Conservation (phyloP, 2,329 filamentous ascomycete genomes). For the Penicillium glabrum region DNA sequence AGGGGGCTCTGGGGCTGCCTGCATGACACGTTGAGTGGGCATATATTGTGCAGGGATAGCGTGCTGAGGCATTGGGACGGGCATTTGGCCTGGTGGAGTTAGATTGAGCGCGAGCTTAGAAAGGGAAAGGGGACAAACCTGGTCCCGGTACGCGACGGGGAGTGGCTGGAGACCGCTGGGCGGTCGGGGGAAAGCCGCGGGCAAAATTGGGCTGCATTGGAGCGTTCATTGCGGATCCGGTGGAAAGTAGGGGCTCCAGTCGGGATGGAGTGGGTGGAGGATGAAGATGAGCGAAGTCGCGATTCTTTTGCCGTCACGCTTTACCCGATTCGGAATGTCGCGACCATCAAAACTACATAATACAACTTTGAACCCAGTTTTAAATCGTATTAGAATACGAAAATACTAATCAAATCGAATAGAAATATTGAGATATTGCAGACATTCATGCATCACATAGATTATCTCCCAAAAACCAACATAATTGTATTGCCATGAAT, state of each 20-base stretch:
- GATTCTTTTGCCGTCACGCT: slow-evolving; percentile 38
- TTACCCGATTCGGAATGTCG: slow-evolving; percentile 33
- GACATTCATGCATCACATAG: neutral
- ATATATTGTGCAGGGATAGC: slow-evolving; percentile 40
- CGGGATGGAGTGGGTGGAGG: slow-evolving; percentile 18
- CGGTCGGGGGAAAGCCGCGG: slow-evolving; percentile 41
- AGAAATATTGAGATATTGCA: neutral
- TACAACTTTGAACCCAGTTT: neutral
- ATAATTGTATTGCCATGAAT: slow-evolving; percentile 26
- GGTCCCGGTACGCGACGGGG: slow-evolving; percentile 41
- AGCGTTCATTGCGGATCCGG: slow-evolving; percentile 35
- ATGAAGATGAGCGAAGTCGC: slow-evolving; percentile 29
- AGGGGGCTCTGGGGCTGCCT: slow-evolving; percentile 57
- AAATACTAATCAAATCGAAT: neutral
- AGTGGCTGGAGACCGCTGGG: slow-evolving; percentile 44
- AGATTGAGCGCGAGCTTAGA: slow-evolving; percentile 9
- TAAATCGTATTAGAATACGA: neutral
- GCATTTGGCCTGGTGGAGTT: slow-evolving; percentile 30
- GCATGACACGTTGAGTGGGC: slow-evolving; percentile 37
- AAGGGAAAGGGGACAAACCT: slow-evolving; percentile 33
- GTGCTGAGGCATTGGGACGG: slow-evolving; percentile 38
- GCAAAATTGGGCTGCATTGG: slow-evolving; percentile 44
- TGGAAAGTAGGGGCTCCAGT: slow-evolving; percentile 11
- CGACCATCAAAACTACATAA: slow-evolving; percentile 4
- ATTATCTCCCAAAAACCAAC: slow-evolving; percentile 21